A percentile compares a stretch with the other conserved stretches of the same genome.
Conservation (phyloP, 805 yeast species). For the Wickerhamomyces pijperi region DNA sequence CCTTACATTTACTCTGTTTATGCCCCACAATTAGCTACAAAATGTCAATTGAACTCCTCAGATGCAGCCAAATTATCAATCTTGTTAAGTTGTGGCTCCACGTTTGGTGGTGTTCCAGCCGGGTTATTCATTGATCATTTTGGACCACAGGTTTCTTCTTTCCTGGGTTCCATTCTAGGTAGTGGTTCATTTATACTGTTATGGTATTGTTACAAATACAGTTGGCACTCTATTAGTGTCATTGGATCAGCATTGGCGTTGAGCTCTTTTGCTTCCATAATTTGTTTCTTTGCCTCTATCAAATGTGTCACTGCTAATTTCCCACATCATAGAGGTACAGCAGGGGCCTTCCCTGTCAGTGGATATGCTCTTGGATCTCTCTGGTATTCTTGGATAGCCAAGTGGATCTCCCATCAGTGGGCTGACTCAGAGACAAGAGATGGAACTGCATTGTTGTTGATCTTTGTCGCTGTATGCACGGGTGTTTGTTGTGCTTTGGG, state of each 20-base stretch:
- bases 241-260: constrained; percentile 38
- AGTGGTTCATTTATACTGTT: constrained; percentile 44
- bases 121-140: constrained; percentile 54
- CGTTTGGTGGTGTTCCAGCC: constrained; percentile 60
- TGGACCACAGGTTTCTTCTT: constrained; percentile 44
- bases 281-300: constrained; percentile 48
- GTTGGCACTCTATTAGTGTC: constrained; percentile 26
- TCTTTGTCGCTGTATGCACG: neutral
- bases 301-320: constrained; percentile 43
- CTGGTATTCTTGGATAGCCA: constrained; percentile 46
- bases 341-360: constrained; percentile 20
- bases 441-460: no score
- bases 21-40: constrained; percentile 56
- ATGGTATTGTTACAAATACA: constrained; percentile 32
- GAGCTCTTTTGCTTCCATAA: constrained; percentile 57
- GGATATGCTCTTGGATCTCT: constrained; percentile 61
- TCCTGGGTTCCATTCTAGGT: constrained; percentile 44
- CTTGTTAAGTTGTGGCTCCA: constrained; percentile 51
- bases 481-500: neutral
- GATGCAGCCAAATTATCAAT: constrained; percentile 57
- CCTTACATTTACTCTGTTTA: constrained; percentile 68
- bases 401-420: constrained; percentile 25
- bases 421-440: no score
- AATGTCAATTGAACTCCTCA: constrained; percentile 45
- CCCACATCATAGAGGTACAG: constrained; percentile 47